phyloP scores from a whole-genome alignment of 768 basidiomycete genomes.

The Strobilomyces confusus region DNA sequence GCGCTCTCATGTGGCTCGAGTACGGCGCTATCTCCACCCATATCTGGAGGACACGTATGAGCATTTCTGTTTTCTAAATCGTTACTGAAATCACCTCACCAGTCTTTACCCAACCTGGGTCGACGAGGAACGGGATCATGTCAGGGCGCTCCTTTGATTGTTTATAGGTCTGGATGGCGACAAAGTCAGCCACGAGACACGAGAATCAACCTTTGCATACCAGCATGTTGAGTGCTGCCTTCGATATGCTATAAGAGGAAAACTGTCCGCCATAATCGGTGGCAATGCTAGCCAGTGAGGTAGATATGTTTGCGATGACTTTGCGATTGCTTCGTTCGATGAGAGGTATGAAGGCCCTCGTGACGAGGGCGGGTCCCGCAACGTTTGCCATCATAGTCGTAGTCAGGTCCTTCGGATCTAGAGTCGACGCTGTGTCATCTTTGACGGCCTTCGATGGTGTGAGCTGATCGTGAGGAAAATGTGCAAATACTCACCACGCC shows the following conservation, averaged over 20 bases:
- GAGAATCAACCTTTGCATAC: conserved; percentile 17
- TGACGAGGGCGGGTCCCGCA: conserved; percentile 32
- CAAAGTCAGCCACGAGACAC: neutral
- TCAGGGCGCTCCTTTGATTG: neutral
- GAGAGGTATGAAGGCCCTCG: conserved; percentile 32
- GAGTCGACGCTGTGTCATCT: conserved; percentile 23
- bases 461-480: neutral
- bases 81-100: conserved; percentile 16
- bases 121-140: neutral
- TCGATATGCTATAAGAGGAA: conserved; percentile 34
- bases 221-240: conserved; percentile 40
- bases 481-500: conserved; percentile 27
- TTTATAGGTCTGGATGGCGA: neutral
- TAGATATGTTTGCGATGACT: conserved; percentile 31
- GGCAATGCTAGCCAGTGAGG: conserved; percentile 33
- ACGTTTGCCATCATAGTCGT: conserved; percentile 30
- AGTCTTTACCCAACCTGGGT: conserved; percentile 35
- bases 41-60: conserved; percentile 20
- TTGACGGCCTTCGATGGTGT: conserved; percentile 13
- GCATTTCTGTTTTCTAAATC: neutral
- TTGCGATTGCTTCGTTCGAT: conserved; percentile 22
- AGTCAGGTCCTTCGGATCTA: conserved; percentile 22
- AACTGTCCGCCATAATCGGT: conserved; percentile 24
- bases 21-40: conserved; percentile 31
- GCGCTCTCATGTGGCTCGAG: conserved; percentile 32